Base-by-base conservation (phyloP, 345 rosid genomes). In the Eucalyptus sideroxylon region DNA sequence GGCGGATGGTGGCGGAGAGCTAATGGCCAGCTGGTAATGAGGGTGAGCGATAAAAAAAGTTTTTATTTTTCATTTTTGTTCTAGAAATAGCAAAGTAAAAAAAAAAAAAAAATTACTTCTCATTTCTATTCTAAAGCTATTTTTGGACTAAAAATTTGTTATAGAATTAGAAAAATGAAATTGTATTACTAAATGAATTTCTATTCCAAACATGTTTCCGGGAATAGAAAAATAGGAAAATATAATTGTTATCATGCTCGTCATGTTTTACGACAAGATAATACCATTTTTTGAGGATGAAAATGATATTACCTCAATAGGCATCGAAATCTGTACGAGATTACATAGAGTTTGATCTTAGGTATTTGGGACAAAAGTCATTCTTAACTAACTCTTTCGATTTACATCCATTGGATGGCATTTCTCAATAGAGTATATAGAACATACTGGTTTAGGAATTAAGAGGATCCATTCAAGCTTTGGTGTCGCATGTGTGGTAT, bases 11-110 rank as follows among this genome's bases (percentile, higher is more conserved):
- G 55, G 55, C 2, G 8, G 8, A 51, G 55, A 51, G 55, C 21
- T 0, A 1, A 51, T 51, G 9, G 55, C 8, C 0, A 0, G 8
- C 21, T 51, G 5, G 9, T 16, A 51, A 0, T 51, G 55, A 51
- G 55, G 4, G 21, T 51, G 56, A 51, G 23, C 3, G 4, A 53
- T 53, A 0, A 53, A 4, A 53, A 53, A 53, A 17, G 2, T 2
- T 8, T 7, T 44, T 44, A 44, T 44, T 44, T 44, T 44, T 44
- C 10, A 44, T 44, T 44, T 44, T 44, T 44, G 45, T 44, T 44
- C 45, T 44, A 44, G 45, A 44, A 44, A 44, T 8, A 44, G 10
- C 9, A 44, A 44, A 44, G 45, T 44, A 2, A 44, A 44, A 44
- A 44, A 44, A 7, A 53, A 6, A 37, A 37, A 65, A 14, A 3